phyloP scores from a whole-genome alignment of 1,284 basidiomycete species.

The Cryptococcus depauperatus region DNA sequence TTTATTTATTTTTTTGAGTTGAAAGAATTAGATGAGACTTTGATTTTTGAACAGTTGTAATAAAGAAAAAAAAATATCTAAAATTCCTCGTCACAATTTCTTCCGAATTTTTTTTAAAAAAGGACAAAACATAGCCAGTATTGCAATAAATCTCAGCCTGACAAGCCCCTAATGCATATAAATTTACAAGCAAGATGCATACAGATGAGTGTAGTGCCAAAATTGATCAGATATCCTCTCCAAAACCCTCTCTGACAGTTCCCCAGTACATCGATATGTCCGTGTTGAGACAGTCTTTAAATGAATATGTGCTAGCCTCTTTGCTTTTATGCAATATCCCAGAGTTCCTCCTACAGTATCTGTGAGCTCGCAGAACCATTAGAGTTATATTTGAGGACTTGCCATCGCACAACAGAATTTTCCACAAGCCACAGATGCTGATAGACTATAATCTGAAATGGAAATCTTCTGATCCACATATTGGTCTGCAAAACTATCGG shows the following conservation, averaged over 20 bases:
- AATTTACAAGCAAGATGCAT: constrained; percentile 9
- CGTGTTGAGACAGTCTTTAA: constrained; percentile 4
- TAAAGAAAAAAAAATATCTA: too few relatives aligned
- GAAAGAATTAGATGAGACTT: too few relatives aligned
- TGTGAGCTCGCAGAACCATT: neutral
- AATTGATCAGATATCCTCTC: constrained; percentile 2
- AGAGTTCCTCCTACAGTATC: constrained; percentile 49
- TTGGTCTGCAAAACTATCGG: constrained; percentile 90
- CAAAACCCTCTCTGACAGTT: neutral
- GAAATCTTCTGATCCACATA: constrained; percentile 97
- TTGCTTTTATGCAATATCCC: constrained; percentile 52
- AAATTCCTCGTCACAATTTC: too few relatives aligned
- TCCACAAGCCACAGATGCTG: constrained; percentile 92
- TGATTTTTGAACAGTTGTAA: too few relatives aligned
- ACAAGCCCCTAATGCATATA: constrained; percentile 5
- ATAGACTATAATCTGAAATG: constrained; percentile 89
- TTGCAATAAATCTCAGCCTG: too few relatives aligned
- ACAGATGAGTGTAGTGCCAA: constrained; percentile 11
- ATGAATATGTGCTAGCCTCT: neutral
- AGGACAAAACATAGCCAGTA: too few relatives aligned
- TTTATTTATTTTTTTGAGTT: too few relatives aligned
- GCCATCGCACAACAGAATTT: constrained; percentile 63
- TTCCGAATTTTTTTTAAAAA: too few relatives aligned
- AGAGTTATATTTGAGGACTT: too few relatives aligned
- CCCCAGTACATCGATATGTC: too few relatives aligned